Evolutionary conservation across 2,329 filamentous ascomycete species (phyloP), one percentile per base, ranked within the genome.

Genomic region (Pseudogymnoascus sp.): DNA sequence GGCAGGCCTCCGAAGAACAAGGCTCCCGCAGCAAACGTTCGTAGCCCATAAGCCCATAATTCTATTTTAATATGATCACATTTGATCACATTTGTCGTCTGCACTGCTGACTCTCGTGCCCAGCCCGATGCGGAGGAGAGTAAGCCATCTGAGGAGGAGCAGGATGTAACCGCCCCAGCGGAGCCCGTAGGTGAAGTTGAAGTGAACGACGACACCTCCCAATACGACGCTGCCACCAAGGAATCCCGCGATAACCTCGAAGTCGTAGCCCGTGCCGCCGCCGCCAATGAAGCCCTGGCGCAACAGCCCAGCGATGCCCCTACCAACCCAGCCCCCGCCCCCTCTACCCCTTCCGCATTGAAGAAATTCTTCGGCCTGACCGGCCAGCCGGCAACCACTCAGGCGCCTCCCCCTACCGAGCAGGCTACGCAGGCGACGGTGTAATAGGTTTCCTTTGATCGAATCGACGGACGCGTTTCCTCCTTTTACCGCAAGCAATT

Each of bases 1-100:
- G 58, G 58, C 21, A 59, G 58, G 35, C 58, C 58, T 18, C 58
- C 33, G 21, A 59, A 59, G 35, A 55, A 55, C 48, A 55, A 55
- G 48, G 29, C 48, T 33, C 48, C 48, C 29, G 15, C 33, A 5
- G 29, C 48, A 55, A 55, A 55, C 18, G 48, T 55, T 55, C 48
- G 48, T 55, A 55, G 48, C 48, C 29, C 48, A 55, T 55, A 55
- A 55, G 27, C 48, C 29, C 48, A 55, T 55, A 55, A 55, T 31
- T 55, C 27, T 55, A 55, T 55, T 55, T 52, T 18, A 55, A 55
- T 55, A 7, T 4, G 2, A 55, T 55, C 29, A 33, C 15, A 6
- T 55, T 18, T 55, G 5, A 55, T 55, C 29, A 33, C 15, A 6
- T 55, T 18, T 55, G 5, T 10, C 7, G 29, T 21, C 29, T 55